A percentile compares a stretch with the other conserved stretches of the same genome.
These are phyloP conservation scores for Clitopilus hobsonii DNA, from an alignment of 768 basidiomycete species.

Conservation along the genomic window DNA sequence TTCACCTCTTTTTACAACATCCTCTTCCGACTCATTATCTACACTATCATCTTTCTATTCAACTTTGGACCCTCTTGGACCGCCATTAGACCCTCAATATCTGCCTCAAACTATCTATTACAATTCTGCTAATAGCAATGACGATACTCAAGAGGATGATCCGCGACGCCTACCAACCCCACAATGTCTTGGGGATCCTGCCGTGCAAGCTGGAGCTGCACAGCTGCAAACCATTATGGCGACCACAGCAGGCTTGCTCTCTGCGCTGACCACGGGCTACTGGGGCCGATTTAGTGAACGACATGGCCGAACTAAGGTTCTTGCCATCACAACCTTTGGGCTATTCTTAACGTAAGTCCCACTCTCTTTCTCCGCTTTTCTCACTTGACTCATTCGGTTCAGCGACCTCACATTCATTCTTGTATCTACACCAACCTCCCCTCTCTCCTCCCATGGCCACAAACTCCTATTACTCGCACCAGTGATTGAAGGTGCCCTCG, in stretches of 20 bases:
- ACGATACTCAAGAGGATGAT: slow-evolving; percentile 28
- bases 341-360: slow-evolving; percentile 32
- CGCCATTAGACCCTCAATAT: slow-evolving; percentile 18
- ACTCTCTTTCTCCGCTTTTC: slow-evolving; percentile 3
- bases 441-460: slow-evolving; percentile 63
- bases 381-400: slow-evolving; percentile 3
- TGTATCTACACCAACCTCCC: slow-evolving; percentile 65
- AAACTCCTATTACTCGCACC: slow-evolving; percentile 77
- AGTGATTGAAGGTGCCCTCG: slow-evolving; percentile 75
- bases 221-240: slow-evolving; percentile 73
- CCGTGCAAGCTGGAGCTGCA: slow-evolving; percentile 68
- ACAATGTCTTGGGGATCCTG: slow-evolving; percentile 40
- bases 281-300: slow-evolving; percentile 86
- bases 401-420: slow-evolving; percentile 86
- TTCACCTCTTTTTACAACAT: slow-evolving; percentile 10
- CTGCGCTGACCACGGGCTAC: slow-evolving; percentile 82
- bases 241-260: slow-evolving; percentile 72
- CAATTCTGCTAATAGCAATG: slow-evolving; percentile 7
- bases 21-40: slow-evolving; percentile 6
- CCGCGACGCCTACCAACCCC: slow-evolving; percentile 30
- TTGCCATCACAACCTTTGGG: slow-evolving; percentile 69
- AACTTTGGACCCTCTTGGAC: slow-evolving; percentile 27
- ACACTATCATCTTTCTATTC: slow-evolving; percentile 18
- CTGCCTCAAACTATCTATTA: slow-evolving; percentile 6
- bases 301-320: slow-evolving; percentile 72